Base-by-base conservation (phyloP, 805 yeast genomes). In the Cyberlindnera nakhonratchasimensis region DNA sequence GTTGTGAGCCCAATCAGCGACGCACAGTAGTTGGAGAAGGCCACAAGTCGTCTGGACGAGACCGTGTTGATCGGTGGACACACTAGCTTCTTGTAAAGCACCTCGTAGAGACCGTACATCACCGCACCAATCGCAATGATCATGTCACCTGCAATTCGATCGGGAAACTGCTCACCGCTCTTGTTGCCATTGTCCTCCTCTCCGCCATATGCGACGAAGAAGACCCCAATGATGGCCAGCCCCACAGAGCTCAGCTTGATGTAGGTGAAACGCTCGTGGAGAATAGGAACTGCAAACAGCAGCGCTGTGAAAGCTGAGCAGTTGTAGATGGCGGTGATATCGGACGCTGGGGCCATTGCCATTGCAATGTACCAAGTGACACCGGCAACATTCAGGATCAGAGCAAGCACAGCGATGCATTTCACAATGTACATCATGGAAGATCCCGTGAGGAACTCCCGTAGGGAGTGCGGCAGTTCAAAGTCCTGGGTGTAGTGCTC, bases 301-400 rank as follows among this genome's bases (percentile, higher is more conserved):
- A 88, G 82, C 0, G 96, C 96, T 4, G 90, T 82, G 60, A 88
- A 88, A 0, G 96, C 95, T 13, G 91, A 82, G 59, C 93, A 86
- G 65, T 88, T 87, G 65, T 87, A 88, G 46, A 87, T 87, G 3
- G 96, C 96, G 2, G 96, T 88, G 28, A 88, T 83, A 55, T 88
- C 96, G 3, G 87, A 72, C 0, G 95, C 87, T 22, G 89, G 83
- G 1, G 95, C 80, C 57, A 85, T 64, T 23, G 80, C 71, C 79
- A 88, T 86, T 10, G 96, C 84, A 14, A 85, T 74, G 58, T 86
- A 88, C 96, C 96, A 87, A 2, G 95, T 77, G 16, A 76, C 68
- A 2, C 95, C 96, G 0, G 95, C 96, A 2, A 78, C 46, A 16
- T 85, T 85, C 46, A 87, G 67, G 6, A 87, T 74, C 8, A 75